Evolutionary conservation across 352 stramenopile species (phyloP).

Genomic region (Phytophthora meadii): DNA sequence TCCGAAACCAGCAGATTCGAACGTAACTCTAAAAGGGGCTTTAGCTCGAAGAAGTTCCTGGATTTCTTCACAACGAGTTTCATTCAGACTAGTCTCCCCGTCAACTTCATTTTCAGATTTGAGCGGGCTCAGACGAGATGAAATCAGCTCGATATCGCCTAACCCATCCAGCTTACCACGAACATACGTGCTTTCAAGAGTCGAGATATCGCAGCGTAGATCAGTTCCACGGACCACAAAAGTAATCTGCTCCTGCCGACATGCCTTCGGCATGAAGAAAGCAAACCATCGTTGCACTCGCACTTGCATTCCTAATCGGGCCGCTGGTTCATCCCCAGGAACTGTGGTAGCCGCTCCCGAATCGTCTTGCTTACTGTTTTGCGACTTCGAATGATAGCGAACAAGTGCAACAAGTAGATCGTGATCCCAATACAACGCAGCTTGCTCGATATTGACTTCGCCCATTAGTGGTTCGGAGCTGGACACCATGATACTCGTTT

Average conservation of each 20-base stretch:
- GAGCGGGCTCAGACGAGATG: conserved; percentile 40
- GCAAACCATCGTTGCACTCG: conserved; percentile 59
- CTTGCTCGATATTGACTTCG: conserved; percentile 58
- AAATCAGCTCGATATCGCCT: conserved; percentile 49
- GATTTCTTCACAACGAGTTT: conserved; percentile 37
- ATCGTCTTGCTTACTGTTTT: not conserved
- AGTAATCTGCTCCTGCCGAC: conserved; percentile 45
- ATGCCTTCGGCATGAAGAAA: conserved; percentile 60
- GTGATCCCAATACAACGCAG: conserved; percentile 77
- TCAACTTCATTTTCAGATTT: conserved; percentile 7
- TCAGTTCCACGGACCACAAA: conserved; percentile 50
- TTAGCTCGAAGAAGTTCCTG: conserved; percentile 50
- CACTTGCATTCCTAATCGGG: conserved; percentile 51
- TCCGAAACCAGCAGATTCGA: conserved; percentile 60
- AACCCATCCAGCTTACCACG: conserved; percentile 42
- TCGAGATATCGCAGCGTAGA: conserved; percentile 54
- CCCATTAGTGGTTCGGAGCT: conserved; percentile 60
- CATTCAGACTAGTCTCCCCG: not conserved
- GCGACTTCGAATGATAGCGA: conserved; percentile 49
- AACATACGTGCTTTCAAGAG: conserved; percentile 38
- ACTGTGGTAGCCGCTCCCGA: not conserved
- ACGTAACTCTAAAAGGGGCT: conserved; percentile 35
- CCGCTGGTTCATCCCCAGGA: not conserved
- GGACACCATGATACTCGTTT: conserved; percentile 59
- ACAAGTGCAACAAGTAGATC: conserved; percentile 68